Evolutionary conservation across 176 grass and related monocot species (phyloP).

Genomic region (Triticum urartu): DNA sequence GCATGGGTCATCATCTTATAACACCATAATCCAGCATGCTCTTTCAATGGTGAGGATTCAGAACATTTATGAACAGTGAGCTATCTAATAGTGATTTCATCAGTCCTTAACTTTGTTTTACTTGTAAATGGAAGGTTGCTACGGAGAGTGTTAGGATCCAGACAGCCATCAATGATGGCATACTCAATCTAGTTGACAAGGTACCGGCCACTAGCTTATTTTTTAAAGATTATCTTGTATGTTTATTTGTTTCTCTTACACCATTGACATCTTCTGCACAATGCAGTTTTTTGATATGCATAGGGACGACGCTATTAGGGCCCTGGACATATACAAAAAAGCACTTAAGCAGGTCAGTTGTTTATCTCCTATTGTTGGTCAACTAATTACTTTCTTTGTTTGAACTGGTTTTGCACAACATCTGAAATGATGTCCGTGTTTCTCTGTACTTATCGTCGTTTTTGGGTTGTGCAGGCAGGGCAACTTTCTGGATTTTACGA

Average conservation of each 20-base stretch:
- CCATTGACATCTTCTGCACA: conserved; percentile 27
- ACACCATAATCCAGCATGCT: conserved; percentile 84
- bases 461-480: conserved; percentile 55
- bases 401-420: background rate
- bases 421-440: background rate
- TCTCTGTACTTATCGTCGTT: background rate
- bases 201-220: conserved; percentile 28
- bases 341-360: conserved; percentile 67
- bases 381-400: background rate
- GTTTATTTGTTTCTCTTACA: background rate
- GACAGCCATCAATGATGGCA: conserved; percentile 79
- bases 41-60: conserved; percentile 77
- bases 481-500: conserved; percentile 93
- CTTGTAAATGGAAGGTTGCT: conserved; percentile 67
- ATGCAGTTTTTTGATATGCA: conserved; percentile 97
- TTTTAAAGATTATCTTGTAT: background rate
- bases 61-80: background rate
- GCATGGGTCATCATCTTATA: conserved; percentile 79
- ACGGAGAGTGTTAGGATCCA: conserved; percentile 83
- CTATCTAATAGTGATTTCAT: background rate
- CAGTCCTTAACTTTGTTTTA: conserved; percentile 41
- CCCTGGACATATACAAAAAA: conserved; percentile 87
- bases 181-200: conserved; percentile 97
- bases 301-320: conserved; percentile 75
- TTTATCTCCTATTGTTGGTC: background rate